These are phyloP conservation scores for Zymoseptoria pseudotritici DNA, from an alignment of 2,329 filamentous ascomycete genomes.

Conservation along the genomic window DNA sequence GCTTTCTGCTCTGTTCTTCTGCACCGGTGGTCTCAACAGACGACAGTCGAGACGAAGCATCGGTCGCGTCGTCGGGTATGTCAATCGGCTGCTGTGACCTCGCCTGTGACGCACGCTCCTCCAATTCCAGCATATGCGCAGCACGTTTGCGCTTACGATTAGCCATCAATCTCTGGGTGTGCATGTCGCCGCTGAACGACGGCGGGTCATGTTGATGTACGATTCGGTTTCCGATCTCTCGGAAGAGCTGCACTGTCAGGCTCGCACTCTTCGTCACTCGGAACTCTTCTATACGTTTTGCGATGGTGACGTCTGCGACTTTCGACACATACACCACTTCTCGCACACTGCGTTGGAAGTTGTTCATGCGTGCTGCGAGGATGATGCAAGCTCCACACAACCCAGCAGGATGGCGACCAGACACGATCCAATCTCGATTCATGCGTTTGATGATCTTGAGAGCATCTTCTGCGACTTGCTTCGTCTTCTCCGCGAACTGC, in stretches of 20 bases:
- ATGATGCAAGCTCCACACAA: constrained; percentile 92
- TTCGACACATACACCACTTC: constrained; percentile 99
- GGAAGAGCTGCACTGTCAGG: constrained; percentile 81
- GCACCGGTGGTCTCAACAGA: constrained; percentile 7
- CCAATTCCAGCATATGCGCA: constrained; percentile 12
- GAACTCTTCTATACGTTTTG: constrained; percentile 87
- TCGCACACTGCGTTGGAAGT: constrained; percentile 83
- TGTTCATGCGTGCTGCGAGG: constrained; percentile 95
- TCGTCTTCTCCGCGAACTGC: constrained; percentile 76
- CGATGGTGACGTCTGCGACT: constrained; percentile 87
- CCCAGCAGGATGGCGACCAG: constrained; percentile 85
- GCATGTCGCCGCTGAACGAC: constrained; percentile 62
- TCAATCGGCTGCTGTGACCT: constrained; percentile 2
- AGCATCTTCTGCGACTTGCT: constrained; percentile 81
- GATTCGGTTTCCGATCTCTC: constrained; percentile 57
- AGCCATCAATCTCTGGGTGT: constrained; percentile 35
- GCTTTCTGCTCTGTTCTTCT: not conserved
- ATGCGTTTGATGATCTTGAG: constrained; percentile 83
- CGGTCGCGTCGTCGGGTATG: constrained; percentile 14
- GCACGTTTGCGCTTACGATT: constrained; percentile 26
- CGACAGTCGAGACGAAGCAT: constrained; percentile 15
- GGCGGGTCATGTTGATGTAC: constrained; percentile 76
- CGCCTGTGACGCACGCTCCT: constrained; percentile 7
- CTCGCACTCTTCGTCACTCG: constrained; percentile 75
- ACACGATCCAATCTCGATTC: constrained; percentile 96